Evolutionary conservation across 1,284 basidiomycete genomes (phyloP).

Genomic region (Irpex sp.): DNA sequence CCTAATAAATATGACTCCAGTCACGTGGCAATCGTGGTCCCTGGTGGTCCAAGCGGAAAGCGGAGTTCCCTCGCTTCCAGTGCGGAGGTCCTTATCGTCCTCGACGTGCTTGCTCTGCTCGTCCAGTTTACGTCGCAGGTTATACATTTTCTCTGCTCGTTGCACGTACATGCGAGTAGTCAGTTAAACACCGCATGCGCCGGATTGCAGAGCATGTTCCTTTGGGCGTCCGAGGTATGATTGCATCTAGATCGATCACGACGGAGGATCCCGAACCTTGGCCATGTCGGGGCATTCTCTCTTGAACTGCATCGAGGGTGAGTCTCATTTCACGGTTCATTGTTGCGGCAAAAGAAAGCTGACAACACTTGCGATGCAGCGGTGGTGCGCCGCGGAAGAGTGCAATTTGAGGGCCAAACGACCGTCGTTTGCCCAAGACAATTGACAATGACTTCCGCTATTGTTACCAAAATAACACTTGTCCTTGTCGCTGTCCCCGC

Average conservation of each 20-base stretch:
- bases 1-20: background rate
- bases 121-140: background rate
- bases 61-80: background rate
- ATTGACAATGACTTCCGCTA: slow-evolving; percentile 3
- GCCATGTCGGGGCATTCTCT: too few species aligned
- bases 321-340: too few species aligned
- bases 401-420: background rate
- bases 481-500: background rate
- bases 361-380: background rate
- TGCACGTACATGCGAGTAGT: background rate
- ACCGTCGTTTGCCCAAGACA: background rate
- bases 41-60: background rate
- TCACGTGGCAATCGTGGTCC: background rate
- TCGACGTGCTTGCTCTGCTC: background rate
- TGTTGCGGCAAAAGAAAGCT: background rate
- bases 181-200: background rate
- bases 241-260: background rate
- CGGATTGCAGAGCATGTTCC: background rate
- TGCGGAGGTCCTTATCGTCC: background rate
- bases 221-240: background rate
- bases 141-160: background rate
- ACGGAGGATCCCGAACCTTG: background rate
- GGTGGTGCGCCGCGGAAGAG: background rate
- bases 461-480: background rate
- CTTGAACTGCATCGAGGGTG: too few species aligned